Conservation (phyloP, 768 basidiomycete genomes). For the Imleria badia region DNA sequence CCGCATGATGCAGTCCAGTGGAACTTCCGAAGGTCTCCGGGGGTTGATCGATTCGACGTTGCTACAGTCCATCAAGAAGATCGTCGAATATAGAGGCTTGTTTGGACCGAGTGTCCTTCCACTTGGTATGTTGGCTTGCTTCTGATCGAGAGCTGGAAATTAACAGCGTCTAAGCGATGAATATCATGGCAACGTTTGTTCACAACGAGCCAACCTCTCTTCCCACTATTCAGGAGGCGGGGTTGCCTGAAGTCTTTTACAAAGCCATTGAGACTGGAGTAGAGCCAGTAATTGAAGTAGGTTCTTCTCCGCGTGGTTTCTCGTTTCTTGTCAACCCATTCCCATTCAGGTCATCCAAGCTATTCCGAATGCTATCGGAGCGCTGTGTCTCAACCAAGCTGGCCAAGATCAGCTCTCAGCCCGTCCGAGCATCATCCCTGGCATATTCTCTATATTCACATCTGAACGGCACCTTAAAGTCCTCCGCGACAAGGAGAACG, state of each 20-base stretch:
- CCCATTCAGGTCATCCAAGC: conserved; percentile 76
- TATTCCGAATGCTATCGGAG: conserved; percentile 93
- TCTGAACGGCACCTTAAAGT: conserved; percentile 81
- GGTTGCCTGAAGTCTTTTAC: conserved; percentile 88
- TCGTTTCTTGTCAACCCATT: neutral
- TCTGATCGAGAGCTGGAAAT: neutral
- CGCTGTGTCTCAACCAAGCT: conserved; percentile 88
- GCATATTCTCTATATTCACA: conserved; percentile 83
- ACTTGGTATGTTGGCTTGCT: conserved; percentile 54
- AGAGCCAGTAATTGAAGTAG: conserved; percentile 85
- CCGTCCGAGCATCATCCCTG: conserved; percentile 79
- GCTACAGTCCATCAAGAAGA: conserved; percentile 80
- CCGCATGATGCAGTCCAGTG: conserved; percentile 96
- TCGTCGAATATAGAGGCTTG: conserved; percentile 76
- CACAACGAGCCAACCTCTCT: conserved; percentile 98
- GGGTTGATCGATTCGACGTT: conserved; percentile 91
- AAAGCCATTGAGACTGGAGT: conserved; percentile 79
- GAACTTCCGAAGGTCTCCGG: conserved; percentile 90
- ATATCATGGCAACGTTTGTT: conserved; percentile 94
- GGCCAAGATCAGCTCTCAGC: conserved; percentile 80
- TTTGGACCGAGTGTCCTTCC: conserved; percentile 89
- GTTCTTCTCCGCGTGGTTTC: conserved; percentile 1
- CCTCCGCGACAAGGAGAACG: conserved; percentile 90
- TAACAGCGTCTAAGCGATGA: conserved; percentile 56
- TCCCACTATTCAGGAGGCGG: conserved; percentile 87